Evolutionary conservation across 495 filamentous ascomycete genomes (phyloP).

Genomic region (Tuber indicum): DNA sequence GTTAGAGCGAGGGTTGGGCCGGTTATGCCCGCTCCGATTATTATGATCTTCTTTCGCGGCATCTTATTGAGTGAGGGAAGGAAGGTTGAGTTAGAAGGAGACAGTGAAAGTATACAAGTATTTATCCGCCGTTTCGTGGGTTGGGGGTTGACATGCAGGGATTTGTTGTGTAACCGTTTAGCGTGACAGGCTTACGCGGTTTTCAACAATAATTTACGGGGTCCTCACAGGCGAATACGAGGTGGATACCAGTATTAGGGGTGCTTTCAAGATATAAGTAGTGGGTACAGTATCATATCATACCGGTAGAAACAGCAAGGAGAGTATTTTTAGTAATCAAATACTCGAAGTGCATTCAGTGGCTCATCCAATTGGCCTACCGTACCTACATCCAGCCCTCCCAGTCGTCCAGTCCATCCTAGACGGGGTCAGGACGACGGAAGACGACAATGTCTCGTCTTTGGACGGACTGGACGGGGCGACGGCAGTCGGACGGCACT

Average conservation of each 20-base stretch:
- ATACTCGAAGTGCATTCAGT: background rate
- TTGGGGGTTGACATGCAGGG: background rate
- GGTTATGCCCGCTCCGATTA: slow-evolving; percentile 26
- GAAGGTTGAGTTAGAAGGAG: too few species aligned
- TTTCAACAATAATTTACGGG: too few species aligned
- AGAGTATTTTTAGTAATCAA: background rate
- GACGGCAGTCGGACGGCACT: too few species aligned
- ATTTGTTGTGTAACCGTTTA: background rate
- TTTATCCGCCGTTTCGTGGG: background rate
- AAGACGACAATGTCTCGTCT: too few species aligned
- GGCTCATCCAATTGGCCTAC: background rate
- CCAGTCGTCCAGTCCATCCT: too few species aligned
- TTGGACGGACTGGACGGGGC: too few species aligned
- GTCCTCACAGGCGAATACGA: background rate
- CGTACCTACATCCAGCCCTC: too few species aligned
- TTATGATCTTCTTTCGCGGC: slow-evolving; percentile 7
- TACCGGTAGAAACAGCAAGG: too few species aligned
- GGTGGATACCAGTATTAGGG: background rate
- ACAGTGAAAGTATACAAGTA: background rate
- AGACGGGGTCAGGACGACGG: too few species aligned
- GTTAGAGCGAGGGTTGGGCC: slow-evolving; percentile 30
- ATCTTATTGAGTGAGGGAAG: background rate
- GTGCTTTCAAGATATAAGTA: too few species aligned
- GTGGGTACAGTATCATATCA: too few species aligned
- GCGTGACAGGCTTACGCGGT: background rate